Conservation (phyloP, 176 grass and related monocot genomes). For the Ensete glaucum region DNA sequence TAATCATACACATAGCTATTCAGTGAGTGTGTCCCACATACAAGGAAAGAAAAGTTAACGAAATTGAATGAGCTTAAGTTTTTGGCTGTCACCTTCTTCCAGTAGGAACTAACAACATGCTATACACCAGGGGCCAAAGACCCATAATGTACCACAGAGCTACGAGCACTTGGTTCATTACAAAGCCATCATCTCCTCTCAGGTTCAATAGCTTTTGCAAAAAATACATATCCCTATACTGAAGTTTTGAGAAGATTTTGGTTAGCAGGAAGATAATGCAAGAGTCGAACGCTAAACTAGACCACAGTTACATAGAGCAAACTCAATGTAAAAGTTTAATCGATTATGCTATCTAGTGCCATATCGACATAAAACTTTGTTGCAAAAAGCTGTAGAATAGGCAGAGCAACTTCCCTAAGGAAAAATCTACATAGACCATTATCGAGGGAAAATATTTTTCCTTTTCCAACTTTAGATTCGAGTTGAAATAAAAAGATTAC, state of each 20-base stretch:
- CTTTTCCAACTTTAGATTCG: too few relatives aligned
- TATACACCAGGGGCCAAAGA: conserved; percentile 80
- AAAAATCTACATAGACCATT: not conserved
- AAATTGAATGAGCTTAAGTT: not conserved
- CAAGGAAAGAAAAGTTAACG: not conserved
- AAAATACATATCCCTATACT: conserved; percentile 81
- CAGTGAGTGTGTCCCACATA: not conserved
- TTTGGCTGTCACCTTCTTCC: conserved; percentile 48
- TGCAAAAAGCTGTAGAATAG: not conserved
- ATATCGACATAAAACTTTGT: not conserved
- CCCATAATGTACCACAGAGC: conserved; percentile 89
- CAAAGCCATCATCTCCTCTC: conserved; percentile 72
- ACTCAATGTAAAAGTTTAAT: not conserved
- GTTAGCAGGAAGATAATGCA: not conserved
- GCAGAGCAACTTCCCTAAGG: not conserved
- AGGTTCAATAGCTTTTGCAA: conserved; percentile 70
- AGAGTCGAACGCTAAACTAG: not conserved
- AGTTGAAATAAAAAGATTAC: too few relatives aligned
- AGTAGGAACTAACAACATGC: conserved; percentile 69
- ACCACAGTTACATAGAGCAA: not conserved
- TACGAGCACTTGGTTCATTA: conserved; percentile 80
- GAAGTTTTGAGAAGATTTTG: conserved; percentile 26
- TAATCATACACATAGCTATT: too few relatives aligned
- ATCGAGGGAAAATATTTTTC: too few relatives aligned
- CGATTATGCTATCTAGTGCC: not conserved